Base-by-base conservation (phyloP, 768 basidiomycete genomes). In the Kwoniella dejecticola region DNA sequence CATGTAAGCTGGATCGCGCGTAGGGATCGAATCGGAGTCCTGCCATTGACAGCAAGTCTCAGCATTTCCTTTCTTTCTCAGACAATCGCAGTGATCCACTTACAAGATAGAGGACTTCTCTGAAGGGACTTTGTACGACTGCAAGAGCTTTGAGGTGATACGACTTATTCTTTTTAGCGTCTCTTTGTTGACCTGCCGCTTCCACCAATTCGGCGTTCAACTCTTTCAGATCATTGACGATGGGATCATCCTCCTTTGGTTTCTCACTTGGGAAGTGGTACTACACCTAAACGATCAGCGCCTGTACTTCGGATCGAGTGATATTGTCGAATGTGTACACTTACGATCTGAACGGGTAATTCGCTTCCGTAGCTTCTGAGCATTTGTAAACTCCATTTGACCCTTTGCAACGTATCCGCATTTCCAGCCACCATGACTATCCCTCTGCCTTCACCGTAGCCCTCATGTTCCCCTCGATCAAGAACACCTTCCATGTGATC, bases 141-240 rank as follows among this genome's bases (percentile, higher is more conserved):
- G 78, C 76, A 17, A 77, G 56, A 2, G 76, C 78, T 60, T 79
- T 79, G 5, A 79, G 59, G 40, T 76, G 75, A 57, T 79, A 77
- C 38, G 69, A 74, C 60, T 78, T 80, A 62, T 78, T 80, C 27
- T 75, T 77, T 0, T 74, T 71, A 0, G 61, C 63, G 38, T 80
- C 73, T 33, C 69, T 71, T 21, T 57, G 62, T 44, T 77, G 73
- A 0, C 70, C 70, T 27, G 67, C 55, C 0, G 69, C 71, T 49
- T 78, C 75, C n/a, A 80, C 75, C 17, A 82, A 88, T 38, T 81
- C 81, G 15, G 88, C 72, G 2, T 83, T 83, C 6, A 81, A 74
- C 36, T 79, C 70, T 58, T 81, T 77, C 57, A 91, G 79, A 54
- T 81, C 83, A 19, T 64, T 27, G 38, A 68, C 56, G 41, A 80